Percentiles rank a stretch among this genome's conserved stretches.
Conservation (phyloP, 2,329 filamentous ascomycete species). For the Pseudopithomyces chartarum region DNA sequence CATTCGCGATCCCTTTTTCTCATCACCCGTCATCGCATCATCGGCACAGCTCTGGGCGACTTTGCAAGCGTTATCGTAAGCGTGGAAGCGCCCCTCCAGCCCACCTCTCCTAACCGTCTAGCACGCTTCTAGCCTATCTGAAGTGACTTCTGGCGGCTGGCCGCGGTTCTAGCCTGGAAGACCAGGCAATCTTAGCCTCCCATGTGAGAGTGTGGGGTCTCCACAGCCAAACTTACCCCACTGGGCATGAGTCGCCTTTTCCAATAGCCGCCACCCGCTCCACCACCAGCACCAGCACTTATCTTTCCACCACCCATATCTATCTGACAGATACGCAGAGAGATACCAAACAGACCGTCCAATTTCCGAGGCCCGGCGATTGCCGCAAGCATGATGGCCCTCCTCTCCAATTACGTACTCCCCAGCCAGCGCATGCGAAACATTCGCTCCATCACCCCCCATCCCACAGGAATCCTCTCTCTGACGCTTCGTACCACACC, state of each 20-base stretch:
- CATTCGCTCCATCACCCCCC: neutral
- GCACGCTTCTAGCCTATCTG: conserved; percentile 10
- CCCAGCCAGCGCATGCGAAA: neutral
- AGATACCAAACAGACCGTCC: neutral
- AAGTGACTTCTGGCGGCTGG: neutral
- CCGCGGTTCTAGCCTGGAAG: conserved; percentile 10
- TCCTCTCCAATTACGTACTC: no score
- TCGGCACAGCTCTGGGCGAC: conserved; percentile 1
- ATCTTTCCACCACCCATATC: neutral
- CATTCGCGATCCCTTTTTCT: neutral
- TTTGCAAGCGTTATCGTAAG: neutral
- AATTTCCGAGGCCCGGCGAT: neutral
- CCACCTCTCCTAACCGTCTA: conserved; percentile 6
- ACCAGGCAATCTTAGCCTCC: conserved; percentile 3
- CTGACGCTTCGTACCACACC: neutral
- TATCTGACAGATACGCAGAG: no score
- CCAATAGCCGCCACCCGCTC: conserved; percentile 1
- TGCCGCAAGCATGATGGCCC: no score
- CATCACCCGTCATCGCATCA: neutral
- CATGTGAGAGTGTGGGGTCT: conserved; percentile 15
- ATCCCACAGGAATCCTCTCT: neutral
- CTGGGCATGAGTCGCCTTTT: neutral
- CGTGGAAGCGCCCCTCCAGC: neutral
- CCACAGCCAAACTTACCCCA: conserved; percentile 9
- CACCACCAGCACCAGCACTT: neutral